These are phyloP conservation scores for Alnus glutinosa DNA, from an alignment of 306 rosid species.

Conservation along the genomic window DNA sequence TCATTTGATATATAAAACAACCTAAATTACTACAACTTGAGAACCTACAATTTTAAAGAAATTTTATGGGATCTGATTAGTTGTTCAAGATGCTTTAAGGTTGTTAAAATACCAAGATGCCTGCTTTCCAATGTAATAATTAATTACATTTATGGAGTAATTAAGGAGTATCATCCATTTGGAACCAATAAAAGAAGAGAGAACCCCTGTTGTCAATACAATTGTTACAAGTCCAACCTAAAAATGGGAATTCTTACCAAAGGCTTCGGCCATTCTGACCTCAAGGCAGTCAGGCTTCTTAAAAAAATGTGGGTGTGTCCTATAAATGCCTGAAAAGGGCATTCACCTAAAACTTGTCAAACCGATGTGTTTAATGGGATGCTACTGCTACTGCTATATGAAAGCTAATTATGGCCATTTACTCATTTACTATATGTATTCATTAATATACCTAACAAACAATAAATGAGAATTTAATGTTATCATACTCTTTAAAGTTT, in stretches of 20 bases:
- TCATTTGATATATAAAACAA: no score
- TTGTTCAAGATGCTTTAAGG: no score
- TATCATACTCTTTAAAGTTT: slow-evolving; percentile 57
- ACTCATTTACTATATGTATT: slow-evolving; percentile 62
- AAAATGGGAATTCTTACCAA: slow-evolving; percentile 15
- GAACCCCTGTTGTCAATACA: slow-evolving; percentile 4
- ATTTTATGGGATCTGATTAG: no score
- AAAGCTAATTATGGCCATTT: slow-evolving; percentile 71
- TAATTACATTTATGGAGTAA: no score
- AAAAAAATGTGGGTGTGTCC: slow-evolving; percentile 42
- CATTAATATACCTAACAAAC: slow-evolving; percentile 76
- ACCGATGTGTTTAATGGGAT: slow-evolving; percentile 52
- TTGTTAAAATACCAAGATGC: no score
- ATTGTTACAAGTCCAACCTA: not conserved
- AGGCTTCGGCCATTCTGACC: not conserved
- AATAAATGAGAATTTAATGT: slow-evolving; percentile 66
- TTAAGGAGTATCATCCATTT: no score
- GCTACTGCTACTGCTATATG: slow-evolving; percentile 49
- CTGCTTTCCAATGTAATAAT: no score
- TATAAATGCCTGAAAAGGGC: slow-evolving; percentile 83
- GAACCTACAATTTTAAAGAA: no score
- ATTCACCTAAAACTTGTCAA: slow-evolving; percentile 70
- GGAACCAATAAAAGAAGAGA: not conserved
- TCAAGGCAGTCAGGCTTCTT: no score
- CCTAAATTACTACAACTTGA: no score